Base-by-base conservation (phyloP, 768 basidiomycete genomes). In the Mycena alexandri region DNA sequence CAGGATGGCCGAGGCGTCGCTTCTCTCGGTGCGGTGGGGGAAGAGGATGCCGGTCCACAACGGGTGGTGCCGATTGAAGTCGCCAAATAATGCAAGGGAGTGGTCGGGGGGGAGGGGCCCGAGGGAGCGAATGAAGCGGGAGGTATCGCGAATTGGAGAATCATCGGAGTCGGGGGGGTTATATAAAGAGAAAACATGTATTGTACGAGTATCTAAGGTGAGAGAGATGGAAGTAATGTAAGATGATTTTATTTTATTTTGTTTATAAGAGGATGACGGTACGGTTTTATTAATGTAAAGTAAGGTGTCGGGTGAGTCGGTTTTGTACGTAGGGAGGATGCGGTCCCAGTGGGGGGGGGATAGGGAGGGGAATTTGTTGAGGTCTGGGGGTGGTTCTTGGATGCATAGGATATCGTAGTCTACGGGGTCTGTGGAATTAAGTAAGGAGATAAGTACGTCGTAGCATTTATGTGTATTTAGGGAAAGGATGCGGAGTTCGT, bases 251-350 rank as follows among this genome's bases (percentile, higher is more conserved):
- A 47, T 59, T 59, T n/a, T 42, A 41, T 33, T 44, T 47, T 59
- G 58, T 11, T 34, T 44, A 22, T 59, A 59, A 4, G 19, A 10
- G 1, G 58, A 43, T 24, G 58, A 47, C 1, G 43, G 58, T 12
- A 59, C 46, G 43, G 58, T 59, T 33, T 43, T 46, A 33, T 47
- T 59, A 59, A 59, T 59, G 58, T 44, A 47, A 1, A 59, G 41
- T 42, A 59, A 10, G 21, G 58, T 44, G 41, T 42, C 16, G 21
- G 58, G 58, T 14, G 58, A 46, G 4, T 25, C 22, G 44, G 42
- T 47, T 16, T 21, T 12, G 11, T 33, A 36, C 12, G 58, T 42
- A n/a, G 43, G 58, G 4, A 25, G n/a, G 21, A 59, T 9, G 22
- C 58, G 42, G 5, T 12, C 41, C 58, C 58, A 59, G 44, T 47